These are phyloP conservation scores for Cardamine occulta DNA, from an alignment of 345 rosid species.

Conservation along the genomic window DNA sequence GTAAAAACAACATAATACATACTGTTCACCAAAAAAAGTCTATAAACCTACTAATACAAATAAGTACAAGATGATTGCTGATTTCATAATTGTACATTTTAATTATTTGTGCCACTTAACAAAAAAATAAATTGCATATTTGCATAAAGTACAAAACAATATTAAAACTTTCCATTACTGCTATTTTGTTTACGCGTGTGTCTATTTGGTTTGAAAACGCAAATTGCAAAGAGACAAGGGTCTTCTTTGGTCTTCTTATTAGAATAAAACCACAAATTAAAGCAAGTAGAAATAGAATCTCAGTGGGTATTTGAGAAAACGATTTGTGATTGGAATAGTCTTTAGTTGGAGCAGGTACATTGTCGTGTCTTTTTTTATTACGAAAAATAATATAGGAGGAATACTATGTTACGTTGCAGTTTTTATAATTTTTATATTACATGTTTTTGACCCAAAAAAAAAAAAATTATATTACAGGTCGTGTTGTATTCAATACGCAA, in stretches of 20 bases:
- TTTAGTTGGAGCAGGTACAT: slow-evolving; percentile 46
- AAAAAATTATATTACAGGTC: neutral
- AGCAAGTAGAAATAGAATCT: slow-evolving; percentile 38
- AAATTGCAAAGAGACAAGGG: slow-evolving; percentile 19
- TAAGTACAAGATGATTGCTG: neutral
- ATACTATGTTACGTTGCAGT: slow-evolving; percentile 23
- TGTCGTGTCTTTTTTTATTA: slow-evolving; percentile 21
- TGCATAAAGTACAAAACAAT: neutral
- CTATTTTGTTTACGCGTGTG: neutral
- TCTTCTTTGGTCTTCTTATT: slow-evolving; percentile 36
- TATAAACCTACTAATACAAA: neutral
- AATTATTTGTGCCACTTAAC: neutral
- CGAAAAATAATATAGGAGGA: slow-evolving; percentile 16
- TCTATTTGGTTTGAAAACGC: slow-evolving; percentile 5
- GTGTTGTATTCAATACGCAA: slow-evolving; percentile 28
- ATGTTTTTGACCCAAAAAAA: neutral
- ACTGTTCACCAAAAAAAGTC: neutral
- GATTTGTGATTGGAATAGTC: slow-evolving; percentile 30
- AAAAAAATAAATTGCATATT: neutral
- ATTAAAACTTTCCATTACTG: neutral
- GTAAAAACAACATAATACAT: neutral
- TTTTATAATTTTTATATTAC: neutral
- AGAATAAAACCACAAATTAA: slow-evolving; percentile 14
- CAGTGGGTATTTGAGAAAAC: slow-evolving; percentile 34
- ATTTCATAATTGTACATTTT: neutral